Evolutionary conservation across 2,329 filamentous ascomycete genomes (phyloP).

Genomic region (Aureobasidium pullulans): DNA sequence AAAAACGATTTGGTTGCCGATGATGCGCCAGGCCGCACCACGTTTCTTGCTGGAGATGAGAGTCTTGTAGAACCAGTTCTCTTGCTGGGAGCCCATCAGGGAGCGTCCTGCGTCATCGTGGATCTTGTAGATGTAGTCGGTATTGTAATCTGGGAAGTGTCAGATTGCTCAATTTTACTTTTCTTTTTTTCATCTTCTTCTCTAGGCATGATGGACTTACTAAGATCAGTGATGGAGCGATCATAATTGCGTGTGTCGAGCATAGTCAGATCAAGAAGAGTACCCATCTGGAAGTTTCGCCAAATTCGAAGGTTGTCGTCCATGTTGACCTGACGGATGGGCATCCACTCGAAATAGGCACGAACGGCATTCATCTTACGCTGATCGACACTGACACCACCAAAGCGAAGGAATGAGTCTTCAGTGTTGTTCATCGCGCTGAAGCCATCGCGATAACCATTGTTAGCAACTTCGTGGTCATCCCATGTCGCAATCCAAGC

Average conservation of each 20-base stretch:
- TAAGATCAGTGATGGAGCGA: slow-evolving; percentile 53
- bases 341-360: slow-evolving; percentile 62
- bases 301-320: slow-evolving; percentile 66
- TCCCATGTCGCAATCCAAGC: slow-evolving; percentile 61
- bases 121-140: slow-evolving; percentile 52
- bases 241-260: slow-evolving; percentile 65
- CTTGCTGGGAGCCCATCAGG: slow-evolving; percentile 65
- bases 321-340: slow-evolving; percentile 56
- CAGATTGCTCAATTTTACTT: too few relatives aligned
- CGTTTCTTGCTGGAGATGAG: slow-evolving; percentile 43
- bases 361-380: slow-evolving; percentile 67
- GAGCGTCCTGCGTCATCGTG: slow-evolving; percentile 59
- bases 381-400: slow-evolving; percentile 57
- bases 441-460: slow-evolving; percentile 57
- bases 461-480: slow-evolving; percentile 58
- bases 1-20: slow-evolving; percentile 66
- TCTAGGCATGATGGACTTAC: background rate
- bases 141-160: slow-evolving; percentile 43
- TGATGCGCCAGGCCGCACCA: slow-evolving; percentile 61
- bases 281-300: slow-evolving; percentile 59
- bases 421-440: slow-evolving; percentile 59
- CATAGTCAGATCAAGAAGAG: slow-evolving; percentile 59
- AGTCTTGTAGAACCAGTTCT: slow-evolving; percentile 63
- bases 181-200: too few relatives aligned
- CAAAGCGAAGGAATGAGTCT: slow-evolving; percentile 52